These are phyloP conservation scores for Phialemoniopsis sp. DNA, from an alignment of 2,329 filamentous ascomycete species.

Conservation along the genomic window DNA sequence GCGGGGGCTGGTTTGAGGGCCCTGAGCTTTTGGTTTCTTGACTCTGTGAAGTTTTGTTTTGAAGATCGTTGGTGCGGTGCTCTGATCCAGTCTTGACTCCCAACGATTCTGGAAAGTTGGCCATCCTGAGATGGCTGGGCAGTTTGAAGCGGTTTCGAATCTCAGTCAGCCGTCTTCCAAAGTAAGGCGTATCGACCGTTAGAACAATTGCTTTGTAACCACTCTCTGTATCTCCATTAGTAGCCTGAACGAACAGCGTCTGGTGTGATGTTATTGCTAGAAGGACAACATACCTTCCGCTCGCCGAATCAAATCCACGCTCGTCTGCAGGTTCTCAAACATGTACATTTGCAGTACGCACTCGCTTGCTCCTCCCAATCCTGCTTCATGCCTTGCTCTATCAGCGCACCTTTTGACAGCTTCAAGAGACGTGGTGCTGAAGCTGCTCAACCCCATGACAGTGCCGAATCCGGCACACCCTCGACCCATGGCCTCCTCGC, in stretches of 20 bases:
- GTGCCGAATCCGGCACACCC: conserved; percentile 2
- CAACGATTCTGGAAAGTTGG: conserved; percentile 10
- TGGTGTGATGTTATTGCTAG: too few relatives aligned
- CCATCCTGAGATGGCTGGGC: conserved; percentile 13
- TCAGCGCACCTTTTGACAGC: neutral
- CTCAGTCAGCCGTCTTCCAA: conserved; percentile 15
- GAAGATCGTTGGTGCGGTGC: conserved; percentile 3
- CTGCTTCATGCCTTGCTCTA: neutral
- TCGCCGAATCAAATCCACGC: conserved; percentile 10
- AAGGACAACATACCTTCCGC: too few relatives aligned
- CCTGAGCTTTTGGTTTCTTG: too few relatives aligned
- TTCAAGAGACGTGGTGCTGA: conserved; percentile 6
- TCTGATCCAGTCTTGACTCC: conserved; percentile 9
- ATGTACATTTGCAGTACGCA: conserved; percentile 18
- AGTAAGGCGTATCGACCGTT: conserved; percentile 17
- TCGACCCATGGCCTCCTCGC: neutral
- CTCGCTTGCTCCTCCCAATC: neutral
- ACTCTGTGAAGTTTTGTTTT: too few relatives aligned
- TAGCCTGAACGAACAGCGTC: too few relatives aligned
- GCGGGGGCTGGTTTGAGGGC: too few relatives aligned
- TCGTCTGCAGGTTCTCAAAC: conserved; percentile 13
- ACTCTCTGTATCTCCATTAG: too few relatives aligned
- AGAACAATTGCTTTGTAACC: conserved; percentile 19
- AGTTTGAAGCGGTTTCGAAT: conserved; percentile 15
- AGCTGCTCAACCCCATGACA: conserved; percentile 10